These are phyloP conservation scores for Mrakia gelida DNA, from an alignment of 768 basidiomycete species.

Conservation along the genomic window DNA sequence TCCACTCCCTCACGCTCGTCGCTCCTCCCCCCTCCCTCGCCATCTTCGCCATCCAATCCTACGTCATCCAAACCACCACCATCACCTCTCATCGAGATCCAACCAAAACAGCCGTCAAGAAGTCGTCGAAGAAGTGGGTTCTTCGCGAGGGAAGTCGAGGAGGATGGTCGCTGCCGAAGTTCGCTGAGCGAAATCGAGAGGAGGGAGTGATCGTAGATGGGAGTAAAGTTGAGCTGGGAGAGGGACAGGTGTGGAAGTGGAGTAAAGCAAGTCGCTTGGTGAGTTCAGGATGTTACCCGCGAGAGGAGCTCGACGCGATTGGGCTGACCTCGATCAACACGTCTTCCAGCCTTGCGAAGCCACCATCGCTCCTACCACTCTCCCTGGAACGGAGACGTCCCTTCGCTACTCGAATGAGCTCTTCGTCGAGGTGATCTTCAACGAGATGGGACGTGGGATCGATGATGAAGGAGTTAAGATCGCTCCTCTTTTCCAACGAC, in stretches of 20 bases:
- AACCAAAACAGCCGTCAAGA: neutral
- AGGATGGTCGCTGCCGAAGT: neutral
- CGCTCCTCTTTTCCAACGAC: constrained; percentile 4
- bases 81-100: neutral
- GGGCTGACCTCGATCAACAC: neutral
- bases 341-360: neutral
- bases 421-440: constrained; percentile 16
- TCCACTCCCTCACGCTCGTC: constrained; percentile 10
- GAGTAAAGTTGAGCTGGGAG: neutral
- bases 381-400: neutral
- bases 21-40: constrained; percentile 1
- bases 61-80: neutral
- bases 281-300: neutral
- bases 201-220: constrained; percentile 4
- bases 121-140: neutral
- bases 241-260: constrained; percentile 15
- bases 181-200: neutral
- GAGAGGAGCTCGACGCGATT: neutral
- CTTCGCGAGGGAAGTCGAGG: neutral
- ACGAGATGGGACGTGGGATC: neutral
- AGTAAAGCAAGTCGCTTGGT: constrained; percentile 9
- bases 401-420: constrained; percentile 17
- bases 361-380: neutral
- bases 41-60: constrained; percentile 6
- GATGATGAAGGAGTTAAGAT: constrained; percentile 6